Percentiles rank a stretch among this genome's conserved stretches.
These are phyloP conservation scores for Trichophyton verrucosum DNA, from an alignment of 2,329 filamentous ascomycete genomes.

Conservation along the genomic window DNA sequence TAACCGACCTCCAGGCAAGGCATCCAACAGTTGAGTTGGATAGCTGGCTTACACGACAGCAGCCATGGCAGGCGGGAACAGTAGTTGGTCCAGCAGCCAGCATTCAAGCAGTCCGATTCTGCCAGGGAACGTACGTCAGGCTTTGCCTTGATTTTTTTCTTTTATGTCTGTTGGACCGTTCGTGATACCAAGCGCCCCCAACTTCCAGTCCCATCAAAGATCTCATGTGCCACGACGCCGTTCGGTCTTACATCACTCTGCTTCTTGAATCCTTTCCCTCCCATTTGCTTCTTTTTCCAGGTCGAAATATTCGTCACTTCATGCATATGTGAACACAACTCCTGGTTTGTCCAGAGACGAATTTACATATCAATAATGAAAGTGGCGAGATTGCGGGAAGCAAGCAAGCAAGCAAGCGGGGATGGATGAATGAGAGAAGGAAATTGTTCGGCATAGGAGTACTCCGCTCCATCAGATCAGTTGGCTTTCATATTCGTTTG, in stretches of 20 bases:
- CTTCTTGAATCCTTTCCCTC: not conserved
- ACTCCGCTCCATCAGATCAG: no score
- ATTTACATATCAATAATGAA: not conserved
- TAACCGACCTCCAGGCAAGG: not conserved
- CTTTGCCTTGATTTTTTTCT: not conserved
- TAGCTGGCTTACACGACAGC: not conserved
- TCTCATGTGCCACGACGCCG: constrained; percentile 1
- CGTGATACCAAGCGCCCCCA: not conserved
- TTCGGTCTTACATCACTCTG: not conserved
- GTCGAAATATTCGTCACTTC: not conserved
- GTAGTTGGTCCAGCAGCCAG: not conserved
- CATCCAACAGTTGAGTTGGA: not conserved
- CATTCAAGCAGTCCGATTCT: not conserved
- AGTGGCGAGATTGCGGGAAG: not conserved
- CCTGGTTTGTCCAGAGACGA: not conserved
- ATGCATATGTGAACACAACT: not conserved
- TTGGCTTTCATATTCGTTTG: not conserved
- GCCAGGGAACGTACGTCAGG: not conserved
- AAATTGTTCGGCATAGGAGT: no score
- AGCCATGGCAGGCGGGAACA: not conserved
- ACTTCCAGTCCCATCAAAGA: not conserved
- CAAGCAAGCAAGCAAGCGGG: not conserved
- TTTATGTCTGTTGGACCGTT: not conserved
- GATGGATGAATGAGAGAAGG: no score
- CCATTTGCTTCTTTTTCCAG: not conserved